Base-by-base conservation (phyloP, 495 filamentous ascomycete species). In the Aspergillus ostianus region DNA sequence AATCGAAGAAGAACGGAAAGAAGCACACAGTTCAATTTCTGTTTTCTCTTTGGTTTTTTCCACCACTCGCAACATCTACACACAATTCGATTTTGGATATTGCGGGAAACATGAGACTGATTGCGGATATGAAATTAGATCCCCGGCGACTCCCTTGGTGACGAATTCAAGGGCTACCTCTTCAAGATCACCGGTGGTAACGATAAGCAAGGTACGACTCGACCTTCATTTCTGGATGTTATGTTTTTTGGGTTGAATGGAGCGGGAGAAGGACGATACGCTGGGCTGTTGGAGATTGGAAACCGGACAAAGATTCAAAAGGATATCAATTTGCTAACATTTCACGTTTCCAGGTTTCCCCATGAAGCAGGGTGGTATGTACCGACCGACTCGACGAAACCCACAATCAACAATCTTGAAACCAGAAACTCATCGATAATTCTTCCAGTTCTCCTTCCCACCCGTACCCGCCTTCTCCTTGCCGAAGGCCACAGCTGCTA, bases 91-190 rank as follows among this genome's bases (percentile, higher is more conserved):
- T 26, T 49, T 20, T 61, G 44, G 23, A 61, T 32, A 57, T 58
- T 20, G 48, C 45, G 60, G 67, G 64, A 67, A 66, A 30, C 62
- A 63, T 15, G 65, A 67, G 68, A 65, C 76, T 79, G 73, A 79
- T 76, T 70, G 66, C 70, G 61, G 59, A 64, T 63, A 66, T 65
- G 57, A 54, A 26, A 26, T 67, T 68, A 79, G 77, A 67, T 80
- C 66, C 79, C 87, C 63, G 94, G 86, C 72, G 94, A 98, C 80
- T 87, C 86, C 73, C 86, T 98, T 70, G 95, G 94, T 67, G 90
- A 96, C 75, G 94, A 98, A 82, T 98, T 93, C 89, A 95, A 94
- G 84, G 94, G 94, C 77, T 98, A 98, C 83, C 59, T 80, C 55
- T 75, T 80, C 74, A 90, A 87, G 75, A 97, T 98, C 82, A 98